Base-by-base conservation (phyloP, 2,329 filamentous ascomycete genomes). In the Lasiodiplodia gonubiensis region DNA sequence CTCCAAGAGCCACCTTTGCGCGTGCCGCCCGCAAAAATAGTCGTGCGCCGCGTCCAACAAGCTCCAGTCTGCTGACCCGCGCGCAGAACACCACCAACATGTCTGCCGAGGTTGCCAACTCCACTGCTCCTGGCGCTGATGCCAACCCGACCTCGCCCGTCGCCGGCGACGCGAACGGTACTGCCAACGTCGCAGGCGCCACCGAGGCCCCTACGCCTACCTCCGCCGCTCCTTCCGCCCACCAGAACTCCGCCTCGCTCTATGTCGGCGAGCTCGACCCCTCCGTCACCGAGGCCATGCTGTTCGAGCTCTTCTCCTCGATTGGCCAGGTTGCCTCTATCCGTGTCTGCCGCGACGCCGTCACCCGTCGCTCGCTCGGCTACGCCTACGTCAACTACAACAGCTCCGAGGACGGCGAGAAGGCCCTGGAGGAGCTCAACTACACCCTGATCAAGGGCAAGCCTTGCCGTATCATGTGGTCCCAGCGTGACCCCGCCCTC, bases 381-480 rank as follows among this genome's bases (percentile, higher is more conserved):
- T 99, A 99, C 82, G 95, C 95, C 82, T 99, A 99, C 82, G 95
- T 99, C 84, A 99, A 99, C 89, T 99, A 98, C 89, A 99, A 98
- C 87, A 94, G 93, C 82, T 97, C 94, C 70, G 82, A 89, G 70
- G 95, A 99, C 80, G 95, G 95, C 76, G 95, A 99, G 87, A 96
- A 97, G 84, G 95, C 95, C 76, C 90, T 99, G 70, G 95, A 99
- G 85, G 95, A 99, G 85, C 89, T 99, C 76, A 99, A 99, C 89
- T 99, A 99, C 87, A 99, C 95, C 71, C 86, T 97, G 76, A 98
- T 99, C 86, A 98, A 98, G 89, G 94, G 94, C 76, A 93, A 92
- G 79, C 94, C 95, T 69, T 99, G 95, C 91, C 94, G 95, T 79
- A 99, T 99, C 85, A 99, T 99, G 95, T 99, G 95, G 95, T 99